Evolutionary conservation across 495 filamentous ascomycete species (phyloP).

Genomic region (Penicillium verhagenii): DNA sequence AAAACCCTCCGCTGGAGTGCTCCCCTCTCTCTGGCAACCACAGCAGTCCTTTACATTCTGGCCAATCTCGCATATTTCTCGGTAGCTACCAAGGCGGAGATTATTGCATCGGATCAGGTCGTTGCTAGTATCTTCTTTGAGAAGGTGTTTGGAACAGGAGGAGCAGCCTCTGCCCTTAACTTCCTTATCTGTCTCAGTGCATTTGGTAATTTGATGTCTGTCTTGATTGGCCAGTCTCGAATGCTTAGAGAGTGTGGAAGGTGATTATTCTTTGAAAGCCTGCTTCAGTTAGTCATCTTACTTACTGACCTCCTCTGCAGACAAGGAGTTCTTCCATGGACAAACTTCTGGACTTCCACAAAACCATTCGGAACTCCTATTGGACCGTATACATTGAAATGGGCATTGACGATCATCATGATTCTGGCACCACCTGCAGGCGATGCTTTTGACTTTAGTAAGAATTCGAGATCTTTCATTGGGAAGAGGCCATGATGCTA

Average conservation of each 20-base stretch:
- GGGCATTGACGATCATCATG: slow-evolving; percentile 59
- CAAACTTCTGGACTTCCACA: slow-evolving; percentile 62
- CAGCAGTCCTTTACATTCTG: slow-evolving; percentile 56
- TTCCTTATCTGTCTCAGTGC: slow-evolving; percentile 62
- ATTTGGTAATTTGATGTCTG: slow-evolving; percentile 62
- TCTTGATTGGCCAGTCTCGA: slow-evolving; percentile 56
- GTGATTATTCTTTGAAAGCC: too few species aligned
- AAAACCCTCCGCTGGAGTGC: slow-evolving; percentile 55
- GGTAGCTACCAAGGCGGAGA: slow-evolving; percentile 53
- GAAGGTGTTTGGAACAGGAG: slow-evolving; percentile 54
- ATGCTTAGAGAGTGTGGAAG: slow-evolving; percentile 60
- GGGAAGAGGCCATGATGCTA: neutral
- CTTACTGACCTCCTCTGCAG: slow-evolving; percentile 23
- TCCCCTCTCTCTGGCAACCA: slow-evolving; percentile 47
- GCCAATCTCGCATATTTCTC: slow-evolving; percentile 64
- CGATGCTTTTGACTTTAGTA: slow-evolving; percentile 64
- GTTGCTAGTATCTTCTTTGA: slow-evolving; percentile 61
- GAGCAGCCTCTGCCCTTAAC: slow-evolving; percentile 53
- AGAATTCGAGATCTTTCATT: neutral
- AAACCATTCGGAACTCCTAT: slow-evolving; percentile 62
- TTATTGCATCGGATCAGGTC: slow-evolving; percentile 50
- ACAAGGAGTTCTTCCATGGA: slow-evolving; percentile 64
- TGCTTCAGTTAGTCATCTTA: too few species aligned
- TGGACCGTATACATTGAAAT: slow-evolving; percentile 59
- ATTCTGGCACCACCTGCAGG: slow-evolving; percentile 66